Evolutionary conservation across 2,329 filamentous ascomycete genomes (phyloP).

Genomic region (Cladosporium sp.): DNA sequence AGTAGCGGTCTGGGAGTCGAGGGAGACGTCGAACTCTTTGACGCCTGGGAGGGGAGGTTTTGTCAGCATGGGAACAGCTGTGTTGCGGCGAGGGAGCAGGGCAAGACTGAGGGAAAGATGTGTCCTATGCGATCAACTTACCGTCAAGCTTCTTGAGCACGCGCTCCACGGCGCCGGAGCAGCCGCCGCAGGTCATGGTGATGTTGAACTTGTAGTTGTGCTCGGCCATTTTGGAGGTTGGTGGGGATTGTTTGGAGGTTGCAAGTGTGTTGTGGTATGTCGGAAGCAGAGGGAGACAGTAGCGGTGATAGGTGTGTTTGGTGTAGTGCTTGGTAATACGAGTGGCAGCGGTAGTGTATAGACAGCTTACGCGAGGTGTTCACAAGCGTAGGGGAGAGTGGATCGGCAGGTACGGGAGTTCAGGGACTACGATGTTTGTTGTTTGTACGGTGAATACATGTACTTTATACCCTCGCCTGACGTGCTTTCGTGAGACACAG

Average conservation of each 20-base stretch:
- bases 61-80: not conserved
- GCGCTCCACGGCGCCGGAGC: constrained; percentile 88
- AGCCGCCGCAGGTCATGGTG: constrained; percentile 91
- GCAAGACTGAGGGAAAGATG: not conserved
- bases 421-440: not conserved
- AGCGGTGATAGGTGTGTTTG: not conserved
- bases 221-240: constrained; percentile 57
- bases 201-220: constrained; percentile 96
- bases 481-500: not conserved
- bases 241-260: not conserved
- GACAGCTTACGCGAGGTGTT: not conserved
- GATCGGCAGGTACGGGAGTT: not conserved
- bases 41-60: constrained; percentile 58
- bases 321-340: not conserved
- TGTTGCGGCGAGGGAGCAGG: not conserved
- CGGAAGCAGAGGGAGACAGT: not conserved
- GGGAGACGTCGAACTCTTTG: constrained; percentile 79
- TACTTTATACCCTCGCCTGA: not conserved
- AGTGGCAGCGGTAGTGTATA: not conserved
- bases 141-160: constrained; percentile 72
- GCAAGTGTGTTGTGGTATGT: not conserved
- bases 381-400: not conserved
- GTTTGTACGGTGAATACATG: not conserved
- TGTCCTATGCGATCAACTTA: not conserved
- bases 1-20: constrained; percentile 78